Base-by-base conservation (phyloP, 495 filamentous ascomycete species). In the Mytilinidion resinicola region DNA sequence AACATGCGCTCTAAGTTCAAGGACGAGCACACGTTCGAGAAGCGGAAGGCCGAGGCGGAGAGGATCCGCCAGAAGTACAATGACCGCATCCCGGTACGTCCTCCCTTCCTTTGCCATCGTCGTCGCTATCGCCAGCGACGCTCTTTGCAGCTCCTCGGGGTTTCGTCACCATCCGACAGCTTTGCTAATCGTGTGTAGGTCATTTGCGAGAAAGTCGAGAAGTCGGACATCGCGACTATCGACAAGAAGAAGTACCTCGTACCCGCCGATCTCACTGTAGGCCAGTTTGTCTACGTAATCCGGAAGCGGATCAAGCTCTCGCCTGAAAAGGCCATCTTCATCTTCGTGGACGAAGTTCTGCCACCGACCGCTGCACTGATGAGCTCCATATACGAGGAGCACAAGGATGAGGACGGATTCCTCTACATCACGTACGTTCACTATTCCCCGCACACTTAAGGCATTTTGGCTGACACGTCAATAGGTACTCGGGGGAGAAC, bases 241-340 rank as follows among this genome's bases (percentile, higher is more conserved):
- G 93, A 99, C 80, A 99, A 99, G 85, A 99, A 99, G 85, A 99
- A 99, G 79, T 99, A 99, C 70, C 84, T 99, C 8, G 93, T 99
- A 15, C 93, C 93, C 0, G 90, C 93, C 58, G 93, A 99, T 71
- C 85, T 99, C 64, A 99, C 95, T 55, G 93, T 99, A 41, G 93
- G 93, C 66, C 93, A 99, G 85, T 99, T 99, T 73, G 93, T 99
- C 77, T 99, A 99, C 73, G 93, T 99, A 49, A 99, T 99, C 76
- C 90, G 93, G 73, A 99, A 99, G 82, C 87, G 93, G 65, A 99
- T 99, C 80, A 99, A 99, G 89, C 81, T 99, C 53, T 96, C 91
- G 10, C 93, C 93, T 8, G 93, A 99, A 80, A 99, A 99, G 81
- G 93, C 93, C 64, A 99, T 99, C 80, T 99, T 99, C 82, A 99